A percentile compares a stretch with the other conserved stretches of the same genome.
Conservation (phyloP, 106 monocot species). For the Xerophyta viscosa region DNA sequence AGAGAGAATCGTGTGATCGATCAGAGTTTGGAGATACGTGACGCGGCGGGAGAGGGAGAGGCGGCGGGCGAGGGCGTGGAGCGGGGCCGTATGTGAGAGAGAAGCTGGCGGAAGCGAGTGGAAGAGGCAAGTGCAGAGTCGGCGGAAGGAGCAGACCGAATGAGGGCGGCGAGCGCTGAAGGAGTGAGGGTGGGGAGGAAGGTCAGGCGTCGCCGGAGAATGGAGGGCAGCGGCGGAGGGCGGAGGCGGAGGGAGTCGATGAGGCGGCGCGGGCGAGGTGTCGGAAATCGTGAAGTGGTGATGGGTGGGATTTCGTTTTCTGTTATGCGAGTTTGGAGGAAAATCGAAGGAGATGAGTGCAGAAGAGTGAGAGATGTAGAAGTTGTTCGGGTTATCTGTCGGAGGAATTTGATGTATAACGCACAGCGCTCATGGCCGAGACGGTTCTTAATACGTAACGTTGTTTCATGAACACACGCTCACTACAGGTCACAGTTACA, state of each 20-base stretch:
- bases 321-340: no score
- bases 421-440: no score
- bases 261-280: conserved; percentile 64
- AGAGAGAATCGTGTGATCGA: conserved; percentile 27
- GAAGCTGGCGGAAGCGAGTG: conserved; percentile 21
- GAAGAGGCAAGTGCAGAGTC: conserved; percentile 42
- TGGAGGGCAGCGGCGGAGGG: conserved; percentile 23
- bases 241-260: conserved; percentile 79
- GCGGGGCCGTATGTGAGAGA: conserved; percentile 14
- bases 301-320: no score
- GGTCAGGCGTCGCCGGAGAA: no score
- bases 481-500: no score
- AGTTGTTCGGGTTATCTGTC: no score
- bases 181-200: no score
- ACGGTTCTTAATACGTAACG: no score
- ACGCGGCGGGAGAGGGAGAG: conserved; percentile 46
- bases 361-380: no score
- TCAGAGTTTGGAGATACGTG: conserved; percentile 33
- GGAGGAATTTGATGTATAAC: no score
- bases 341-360: no score
- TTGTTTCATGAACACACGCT: no score
- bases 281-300: conserved; percentile 14
- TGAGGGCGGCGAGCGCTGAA: conserved; percentile 32
- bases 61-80: conserved; percentile 45
- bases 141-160: conserved; percentile 55